Evolutionary conservation across 1,139 yeast species (phyloP).

Genomic region (Geotrichum armillariae): DNA sequence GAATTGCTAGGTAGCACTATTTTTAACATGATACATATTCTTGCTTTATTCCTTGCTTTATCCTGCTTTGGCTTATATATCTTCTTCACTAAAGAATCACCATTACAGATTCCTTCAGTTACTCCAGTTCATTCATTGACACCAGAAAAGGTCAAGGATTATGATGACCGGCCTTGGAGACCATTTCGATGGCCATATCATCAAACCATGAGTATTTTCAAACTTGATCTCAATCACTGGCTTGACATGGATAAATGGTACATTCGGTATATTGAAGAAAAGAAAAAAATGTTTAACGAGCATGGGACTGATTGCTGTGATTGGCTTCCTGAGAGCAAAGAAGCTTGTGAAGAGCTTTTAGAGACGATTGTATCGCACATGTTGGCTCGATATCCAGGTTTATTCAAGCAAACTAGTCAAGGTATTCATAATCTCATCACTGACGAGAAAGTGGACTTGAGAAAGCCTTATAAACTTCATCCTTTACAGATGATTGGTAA

Average conservation of each 20-base stretch:
- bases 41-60: background rate
- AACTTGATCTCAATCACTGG: conserved; percentile 72
- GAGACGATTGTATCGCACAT: conserved; percentile 61
- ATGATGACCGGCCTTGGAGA: conserved; percentile 79
- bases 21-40: too few relatives aligned
- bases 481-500: conserved; percentile 64
- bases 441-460: conserved; percentile 59
- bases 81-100: background rate
- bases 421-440: conserved; percentile 63
- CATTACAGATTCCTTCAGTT: too few relatives aligned
- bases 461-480: conserved; percentile 58
- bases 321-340: conserved; percentile 68
- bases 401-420: conserved; percentile 54
- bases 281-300: conserved; percentile 54
- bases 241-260: conserved; percentile 77
- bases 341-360: conserved; percentile 63
- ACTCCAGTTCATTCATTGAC: conserved; percentile 58
- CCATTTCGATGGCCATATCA: conserved; percentile 81
- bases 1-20: too few relatives aligned
- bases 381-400: conserved; percentile 59
- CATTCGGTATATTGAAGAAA: conserved; percentile 63
- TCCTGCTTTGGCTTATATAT: background rate
- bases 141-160: conserved; percentile 62
- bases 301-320: conserved; percentile 65
- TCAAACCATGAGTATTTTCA: conserved; percentile 75